A percentile compares a stretch with the other conserved stretches of the same genome.
Evolutionary conservation across 495 filamentous ascomycete species (phyloP).

Genomic region (Acidomyces sp.): DNA sequence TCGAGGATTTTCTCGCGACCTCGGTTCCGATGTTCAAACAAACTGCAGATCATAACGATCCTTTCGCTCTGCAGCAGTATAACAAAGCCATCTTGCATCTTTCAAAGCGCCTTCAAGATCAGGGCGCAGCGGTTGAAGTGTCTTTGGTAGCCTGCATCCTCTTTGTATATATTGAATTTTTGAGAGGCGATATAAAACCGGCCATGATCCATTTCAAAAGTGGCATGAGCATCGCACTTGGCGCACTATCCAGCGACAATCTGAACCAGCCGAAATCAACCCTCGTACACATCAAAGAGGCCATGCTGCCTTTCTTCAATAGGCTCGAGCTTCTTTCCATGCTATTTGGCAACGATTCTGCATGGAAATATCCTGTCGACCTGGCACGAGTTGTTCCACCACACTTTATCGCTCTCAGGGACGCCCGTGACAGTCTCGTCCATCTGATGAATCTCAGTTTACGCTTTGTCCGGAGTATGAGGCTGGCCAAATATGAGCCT

Average conservation of each 20-base stretch:
- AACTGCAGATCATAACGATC: conserved; percentile 5
- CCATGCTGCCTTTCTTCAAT: conserved; percentile 12
- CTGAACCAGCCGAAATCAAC: background rate
- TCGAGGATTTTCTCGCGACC: background rate
- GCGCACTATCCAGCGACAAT: background rate
- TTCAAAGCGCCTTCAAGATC: conserved; percentile 2
- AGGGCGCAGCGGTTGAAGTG: conserved; percentile 1
- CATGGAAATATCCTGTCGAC: conserved; percentile 3
- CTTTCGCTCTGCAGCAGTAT: conserved; percentile 13
- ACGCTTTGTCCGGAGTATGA: conserved; percentile 8
- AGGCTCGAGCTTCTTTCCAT: conserved; percentile 12
- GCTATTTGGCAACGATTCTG: conserved; percentile 10
- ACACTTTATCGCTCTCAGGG: conserved; percentile 3
- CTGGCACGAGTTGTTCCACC: conserved; percentile 2
- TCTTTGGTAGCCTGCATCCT: conserved; percentile 16
- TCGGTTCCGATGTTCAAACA: background rate
- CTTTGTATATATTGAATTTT: conserved; percentile 16
- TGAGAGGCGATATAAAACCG: conserved; percentile 5
- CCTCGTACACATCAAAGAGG: background rate
- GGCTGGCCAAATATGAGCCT: conserved; percentile 1
- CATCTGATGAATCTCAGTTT: conserved; percentile 10
- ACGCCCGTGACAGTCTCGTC: conserved; percentile 13
- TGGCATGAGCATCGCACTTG: conserved; percentile 11
- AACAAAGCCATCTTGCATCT: conserved; percentile 13
- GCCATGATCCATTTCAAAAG: conserved; percentile 13